A percentile compares a stretch with the other conserved stretches of the same genome.
Conservation (phyloP, 1,139 yeast genomes). For the Candida sp. region DNA sequence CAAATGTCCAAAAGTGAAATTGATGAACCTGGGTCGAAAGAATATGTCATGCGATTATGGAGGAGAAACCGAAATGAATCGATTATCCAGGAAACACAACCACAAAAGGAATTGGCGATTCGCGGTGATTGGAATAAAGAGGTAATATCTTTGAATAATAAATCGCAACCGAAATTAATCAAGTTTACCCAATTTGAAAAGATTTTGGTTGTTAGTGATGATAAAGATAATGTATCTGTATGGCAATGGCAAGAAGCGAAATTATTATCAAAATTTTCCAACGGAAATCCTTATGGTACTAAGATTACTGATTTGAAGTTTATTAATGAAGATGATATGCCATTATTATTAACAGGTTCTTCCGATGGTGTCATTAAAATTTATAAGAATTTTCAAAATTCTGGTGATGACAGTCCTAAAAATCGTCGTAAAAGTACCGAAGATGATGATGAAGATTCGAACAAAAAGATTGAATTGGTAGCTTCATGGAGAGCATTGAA, state of each 20-base stretch:
- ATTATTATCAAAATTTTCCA: conserved; percentile 67
- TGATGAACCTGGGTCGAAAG: conserved; percentile 93
- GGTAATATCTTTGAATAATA: conserved; percentile 61
- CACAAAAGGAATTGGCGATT: conserved; percentile 80
- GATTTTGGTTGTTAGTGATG: conserved; percentile 77
- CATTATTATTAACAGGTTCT: conserved; percentile 82
- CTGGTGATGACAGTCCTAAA: conserved; percentile 13
- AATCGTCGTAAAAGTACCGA: background rate
- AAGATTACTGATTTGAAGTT: conserved; percentile 84
- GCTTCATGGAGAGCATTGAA: conserved; percentile 95
- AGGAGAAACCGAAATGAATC: conserved; percentile 84
- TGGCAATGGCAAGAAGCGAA: conserved; percentile 81
- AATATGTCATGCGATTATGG: conserved; percentile 83
- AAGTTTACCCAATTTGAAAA: conserved; percentile 91
- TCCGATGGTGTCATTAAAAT: conserved; percentile 91
- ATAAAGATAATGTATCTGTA: conserved; percentile 76
- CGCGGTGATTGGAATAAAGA: conserved; percentile 83
- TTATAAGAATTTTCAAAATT: conserved; percentile 64
- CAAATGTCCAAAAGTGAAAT: conserved; percentile 85
- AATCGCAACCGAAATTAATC: conserved; percentile 74
- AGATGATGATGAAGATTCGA: conserved; percentile 13
- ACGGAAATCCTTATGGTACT: conserved; percentile 84
- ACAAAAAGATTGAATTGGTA: conserved; percentile 52
- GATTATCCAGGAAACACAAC: conserved; percentile 85
- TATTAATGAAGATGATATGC: conserved; percentile 88